These are phyloP conservation scores for Mycena epipterygia DNA, from an alignment of 768 basidiomycete genomes.

Conservation along the genomic window DNA sequence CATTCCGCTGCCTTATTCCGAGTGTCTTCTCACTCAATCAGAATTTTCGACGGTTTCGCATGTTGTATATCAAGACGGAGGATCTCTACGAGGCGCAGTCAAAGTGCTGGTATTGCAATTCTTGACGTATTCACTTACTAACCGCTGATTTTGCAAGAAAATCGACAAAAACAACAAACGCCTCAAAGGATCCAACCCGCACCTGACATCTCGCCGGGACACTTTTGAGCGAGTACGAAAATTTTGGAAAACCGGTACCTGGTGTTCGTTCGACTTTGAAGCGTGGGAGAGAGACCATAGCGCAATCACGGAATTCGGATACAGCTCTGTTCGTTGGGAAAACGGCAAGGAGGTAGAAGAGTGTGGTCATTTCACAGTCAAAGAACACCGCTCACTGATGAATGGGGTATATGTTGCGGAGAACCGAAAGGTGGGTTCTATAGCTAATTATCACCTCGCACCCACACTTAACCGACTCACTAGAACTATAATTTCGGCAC, in stretches of 20 bases:
- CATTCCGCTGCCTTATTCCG: conserved; percentile 83
- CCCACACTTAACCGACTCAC: not conserved
- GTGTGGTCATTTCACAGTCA: conserved; percentile 72
- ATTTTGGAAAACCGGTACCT: conserved; percentile 78
- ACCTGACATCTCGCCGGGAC: conserved; percentile 68
- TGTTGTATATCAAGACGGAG: conserved; percentile 66
- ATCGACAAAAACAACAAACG: conserved; percentile 87
- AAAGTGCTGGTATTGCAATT: conserved; percentile 58
- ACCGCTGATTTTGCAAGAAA: conserved; percentile 54
- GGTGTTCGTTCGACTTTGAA: conserved; percentile 88
- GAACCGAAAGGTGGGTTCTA: conserved; percentile 67
- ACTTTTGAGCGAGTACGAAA: conserved; percentile 78
- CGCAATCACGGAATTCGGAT: conserved; percentile 88
- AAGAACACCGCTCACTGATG: conserved; percentile 67
- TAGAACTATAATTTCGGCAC: conserved; percentile 79
- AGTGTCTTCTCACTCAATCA: conserved; percentile 75
- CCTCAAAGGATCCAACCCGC: conserved; percentile 73
- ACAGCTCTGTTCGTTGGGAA: conserved; percentile 71
- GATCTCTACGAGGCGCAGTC: conserved; percentile 67
- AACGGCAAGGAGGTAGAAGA: conserved; percentile 62
- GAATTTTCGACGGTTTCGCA: conserved; percentile 72
- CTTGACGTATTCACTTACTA: not conserved
- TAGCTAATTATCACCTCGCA: not conserved
- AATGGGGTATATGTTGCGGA: conserved; percentile 78
- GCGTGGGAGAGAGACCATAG: conserved; percentile 85